Conservation (phyloP, 2,329 filamentous ascomycete genomes). For the Fusarium marasasianum region DNA sequence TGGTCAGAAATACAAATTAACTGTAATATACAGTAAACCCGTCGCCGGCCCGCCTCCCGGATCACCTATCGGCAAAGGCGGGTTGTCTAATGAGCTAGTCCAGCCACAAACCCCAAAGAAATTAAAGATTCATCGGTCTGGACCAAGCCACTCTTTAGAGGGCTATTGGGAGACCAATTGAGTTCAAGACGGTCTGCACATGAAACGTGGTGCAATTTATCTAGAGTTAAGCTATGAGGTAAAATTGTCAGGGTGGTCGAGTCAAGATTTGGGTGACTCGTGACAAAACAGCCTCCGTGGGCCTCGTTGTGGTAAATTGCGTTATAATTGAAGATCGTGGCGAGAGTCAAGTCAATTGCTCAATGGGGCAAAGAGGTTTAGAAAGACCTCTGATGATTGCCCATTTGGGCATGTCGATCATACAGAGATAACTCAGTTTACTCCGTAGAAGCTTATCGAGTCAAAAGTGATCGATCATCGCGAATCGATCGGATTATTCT, state of each 20-base stretch:
- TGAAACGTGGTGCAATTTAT: background rate
- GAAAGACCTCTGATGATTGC: fast-evolving
- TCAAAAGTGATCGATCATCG: background rate
- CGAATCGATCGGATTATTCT: background rate
- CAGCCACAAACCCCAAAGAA: background rate
- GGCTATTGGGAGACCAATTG: background rate
- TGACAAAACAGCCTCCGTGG: fast-evolving
- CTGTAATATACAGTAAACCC: no score
- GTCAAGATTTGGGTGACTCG: background rate
- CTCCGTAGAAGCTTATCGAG: background rate
- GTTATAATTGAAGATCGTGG: fast-evolving
- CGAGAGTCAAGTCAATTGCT: background rate
- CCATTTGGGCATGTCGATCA: background rate
- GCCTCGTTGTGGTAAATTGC: fast-evolving
- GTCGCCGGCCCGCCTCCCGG: background rate
- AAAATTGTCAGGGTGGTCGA: background rate
- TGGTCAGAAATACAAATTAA: no score
- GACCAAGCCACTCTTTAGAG: background rate
- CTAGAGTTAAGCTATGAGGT: background rate
- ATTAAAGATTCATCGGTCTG: background rate
- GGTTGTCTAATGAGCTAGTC: fast-evolving
- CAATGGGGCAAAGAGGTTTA: no score
- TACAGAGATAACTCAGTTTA: background rate
- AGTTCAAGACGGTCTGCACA: background rate
- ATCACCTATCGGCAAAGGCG: background rate